These are phyloP conservation scores for Aspergillus egyptiacus DNA, from an alignment of 495 filamentous ascomycete genomes.

Conservation along the genomic window DNA sequence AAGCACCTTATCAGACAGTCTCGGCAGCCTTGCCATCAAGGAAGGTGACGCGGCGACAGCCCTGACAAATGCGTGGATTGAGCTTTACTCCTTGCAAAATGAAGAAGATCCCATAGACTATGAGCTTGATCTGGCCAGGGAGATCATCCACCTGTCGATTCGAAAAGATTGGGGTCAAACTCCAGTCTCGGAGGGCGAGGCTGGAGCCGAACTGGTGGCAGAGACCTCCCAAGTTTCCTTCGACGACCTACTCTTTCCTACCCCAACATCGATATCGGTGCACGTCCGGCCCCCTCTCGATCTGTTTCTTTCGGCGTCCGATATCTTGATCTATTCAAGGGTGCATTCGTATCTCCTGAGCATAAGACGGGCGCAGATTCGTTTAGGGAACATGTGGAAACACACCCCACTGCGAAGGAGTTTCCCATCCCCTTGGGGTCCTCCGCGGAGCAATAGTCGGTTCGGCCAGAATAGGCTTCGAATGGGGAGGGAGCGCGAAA, in stretches of 20 bases:
- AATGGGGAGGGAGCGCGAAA: slow-evolving; percentile 52
- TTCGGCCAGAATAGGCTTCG: slow-evolving; percentile 50
- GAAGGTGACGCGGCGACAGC: slow-evolving; percentile 78
- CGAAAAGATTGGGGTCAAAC: slow-evolving; percentile 21
- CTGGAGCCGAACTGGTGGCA: slow-evolving; percentile 15
- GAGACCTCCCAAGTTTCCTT: slow-evolving; percentile 49
- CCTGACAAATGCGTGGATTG: slow-evolving; percentile 67
- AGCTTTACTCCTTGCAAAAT: slow-evolving; percentile 65
- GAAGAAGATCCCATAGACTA: slow-evolving; percentile 70
- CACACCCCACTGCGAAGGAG: slow-evolving; percentile 68
- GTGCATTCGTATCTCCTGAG: slow-evolving; percentile 84
- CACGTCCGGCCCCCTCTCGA: slow-evolving; percentile 76
- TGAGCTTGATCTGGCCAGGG: slow-evolving; percentile 69
- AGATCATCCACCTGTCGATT: slow-evolving; percentile 65
- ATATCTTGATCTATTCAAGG: slow-evolving; percentile 70
- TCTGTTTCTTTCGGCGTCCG: slow-evolving; percentile 70
- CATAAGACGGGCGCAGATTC: slow-evolving; percentile 74
- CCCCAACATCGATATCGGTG: slow-evolving; percentile 62
- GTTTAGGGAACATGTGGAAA: slow-evolving; percentile 78
- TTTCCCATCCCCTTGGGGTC: slow-evolving; percentile 62
- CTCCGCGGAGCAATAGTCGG: slow-evolving; percentile 54
- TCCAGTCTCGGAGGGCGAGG: slow-evolving; percentile 35
- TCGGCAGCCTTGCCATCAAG: slow-evolving; percentile 63
- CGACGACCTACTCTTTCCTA: slow-evolving; percentile 75
- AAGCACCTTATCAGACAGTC: slow-evolving; percentile 23